Evolutionary conservation across 345 rosid species (phyloP), one percentile per base, ranked within the genome.

Genomic region (Gossypium mustelinum): DNA sequence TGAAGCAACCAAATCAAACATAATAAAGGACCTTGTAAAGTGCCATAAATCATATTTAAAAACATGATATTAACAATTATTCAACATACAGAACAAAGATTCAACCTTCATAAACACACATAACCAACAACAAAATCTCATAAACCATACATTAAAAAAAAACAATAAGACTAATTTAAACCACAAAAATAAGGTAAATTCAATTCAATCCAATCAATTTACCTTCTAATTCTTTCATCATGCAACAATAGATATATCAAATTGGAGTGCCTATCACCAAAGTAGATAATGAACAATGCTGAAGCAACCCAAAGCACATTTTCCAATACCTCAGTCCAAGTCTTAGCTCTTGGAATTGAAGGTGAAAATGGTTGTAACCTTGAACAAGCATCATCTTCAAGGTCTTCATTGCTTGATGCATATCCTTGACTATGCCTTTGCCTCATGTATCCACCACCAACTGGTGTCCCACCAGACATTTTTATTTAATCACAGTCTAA

Each of bases 391-490:
- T 90, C 98, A 65, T 94, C 98, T 72, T 94, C 98, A 69, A 90
- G 83, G 75, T 92, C 95, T 71, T 94, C 98, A 45, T 93, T 85
- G 63, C 97, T 83, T 5, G 97, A 94, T 44, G 89, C 91, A 82
- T 91, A 90, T 0, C 98, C 98, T 82, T 85, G 97, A 78, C 97
- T 92, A 81, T 92, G 97, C 76, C 98, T 89, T 83, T 92, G 98
- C 83, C 97, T 89, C 87, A 90, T 87, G 78, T 86, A 89, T 22
- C 98, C 95, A 75, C 98, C 97, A 66, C 82, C 89, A 48, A 84
- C 87, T 1, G 98, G 98, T 57, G 97, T 85, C 68, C 98, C 98
- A 72, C 98, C 94, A 47, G 97, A 94, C 98, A 94, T 92, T n/a
- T 41, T 56, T 72, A 22, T 58, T 58, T 51, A 14, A 2, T 77